phyloP scores from a whole-genome alignment of 306 rosid species.

The Elaeagnus macrophylla region DNA sequence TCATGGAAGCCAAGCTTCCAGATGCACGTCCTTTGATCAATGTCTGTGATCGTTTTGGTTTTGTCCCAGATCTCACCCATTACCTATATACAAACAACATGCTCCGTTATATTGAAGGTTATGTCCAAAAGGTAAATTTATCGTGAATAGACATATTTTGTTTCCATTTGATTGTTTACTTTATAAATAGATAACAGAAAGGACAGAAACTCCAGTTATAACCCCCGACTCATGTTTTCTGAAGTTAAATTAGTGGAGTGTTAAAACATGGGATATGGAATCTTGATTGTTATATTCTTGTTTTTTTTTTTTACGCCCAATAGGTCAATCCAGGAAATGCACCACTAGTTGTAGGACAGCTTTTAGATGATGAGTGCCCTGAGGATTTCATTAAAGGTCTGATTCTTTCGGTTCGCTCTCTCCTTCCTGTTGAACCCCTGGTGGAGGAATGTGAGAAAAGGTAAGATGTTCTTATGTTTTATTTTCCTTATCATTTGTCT shows the following conservation, averaged over 20 bases:
- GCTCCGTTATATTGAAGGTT: constrained; percentile 99
- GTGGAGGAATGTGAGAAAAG: constrained; percentile 96
- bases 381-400: constrained; percentile 97
- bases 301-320: constrained; percentile 22
- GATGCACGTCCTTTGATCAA: constrained; percentile 95
- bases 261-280: constrained; percentile 3
- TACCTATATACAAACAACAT: constrained; percentile 85
- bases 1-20: constrained; percentile 98
- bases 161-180: background rate
- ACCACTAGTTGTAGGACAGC: constrained; percentile 96
- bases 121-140: constrained; percentile 84
- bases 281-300: background rate
- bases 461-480: constrained; percentile 25
- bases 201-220: too few relatives aligned
- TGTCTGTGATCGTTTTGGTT: constrained; percentile 98
- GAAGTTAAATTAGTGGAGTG: background rate
- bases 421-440: constrained; percentile 94
- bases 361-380: constrained; percentile 96
- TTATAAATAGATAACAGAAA: background rate
- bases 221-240: background rate
- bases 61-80: constrained; percentile 96
- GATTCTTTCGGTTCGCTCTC: constrained; percentile 92
- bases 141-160: constrained; percentile 5
- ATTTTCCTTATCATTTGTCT: constrained; percentile 7
- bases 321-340: constrained; percentile 99